Percentiles rank a stretch among this genome's conserved stretches.
Evolutionary conservation across 2,329 filamentous ascomycete genomes (phyloP).

Genomic region (Aspergillus luchuensis): DNA sequence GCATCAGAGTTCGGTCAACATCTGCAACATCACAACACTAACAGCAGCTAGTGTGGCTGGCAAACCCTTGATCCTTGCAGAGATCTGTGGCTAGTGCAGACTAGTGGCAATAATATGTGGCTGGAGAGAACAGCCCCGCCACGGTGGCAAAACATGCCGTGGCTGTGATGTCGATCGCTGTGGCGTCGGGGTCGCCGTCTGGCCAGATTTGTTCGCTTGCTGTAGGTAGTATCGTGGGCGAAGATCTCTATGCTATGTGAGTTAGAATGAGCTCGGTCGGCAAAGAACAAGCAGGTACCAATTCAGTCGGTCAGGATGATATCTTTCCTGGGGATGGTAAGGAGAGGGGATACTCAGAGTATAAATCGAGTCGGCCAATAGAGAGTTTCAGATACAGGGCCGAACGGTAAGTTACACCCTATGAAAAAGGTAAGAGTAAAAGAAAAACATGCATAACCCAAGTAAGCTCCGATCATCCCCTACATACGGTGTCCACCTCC

Average conservation of each 20-base stretch:
- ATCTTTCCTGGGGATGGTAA: background rate
- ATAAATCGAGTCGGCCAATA: background rate
- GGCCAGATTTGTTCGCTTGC: no score
- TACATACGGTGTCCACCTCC: background rate
- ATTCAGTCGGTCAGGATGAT: background rate
- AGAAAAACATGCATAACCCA: slow-evolving; percentile 1
- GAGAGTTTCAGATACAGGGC: background rate
- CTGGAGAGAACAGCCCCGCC: background rate
- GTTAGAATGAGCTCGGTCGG: background rate
- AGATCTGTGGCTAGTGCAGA: slow-evolving; percentile 12
- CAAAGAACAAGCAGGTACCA: background rate
- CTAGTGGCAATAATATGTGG: slow-evolving; percentile 10
- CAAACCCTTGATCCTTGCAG: slow-evolving; percentile 9
- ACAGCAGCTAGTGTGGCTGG: slow-evolving; percentile 1
- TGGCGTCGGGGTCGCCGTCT: slow-evolving; percentile 4
- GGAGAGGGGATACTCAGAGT: background rate
- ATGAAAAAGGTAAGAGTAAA: no score
- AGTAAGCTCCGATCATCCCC: slow-evolving; percentile 4
- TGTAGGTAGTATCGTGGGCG: background rate
- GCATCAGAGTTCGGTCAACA: background rate
- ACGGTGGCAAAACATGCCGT: slow-evolving; percentile 9
- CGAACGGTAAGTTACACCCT: background rate
- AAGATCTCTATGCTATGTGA: background rate
- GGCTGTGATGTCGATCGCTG: slow-evolving; percentile 12
- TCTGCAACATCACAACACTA: background rate